phyloP scores from a whole-genome alignment of 1,139 yeast species.

The Candida smagusa region DNA sequence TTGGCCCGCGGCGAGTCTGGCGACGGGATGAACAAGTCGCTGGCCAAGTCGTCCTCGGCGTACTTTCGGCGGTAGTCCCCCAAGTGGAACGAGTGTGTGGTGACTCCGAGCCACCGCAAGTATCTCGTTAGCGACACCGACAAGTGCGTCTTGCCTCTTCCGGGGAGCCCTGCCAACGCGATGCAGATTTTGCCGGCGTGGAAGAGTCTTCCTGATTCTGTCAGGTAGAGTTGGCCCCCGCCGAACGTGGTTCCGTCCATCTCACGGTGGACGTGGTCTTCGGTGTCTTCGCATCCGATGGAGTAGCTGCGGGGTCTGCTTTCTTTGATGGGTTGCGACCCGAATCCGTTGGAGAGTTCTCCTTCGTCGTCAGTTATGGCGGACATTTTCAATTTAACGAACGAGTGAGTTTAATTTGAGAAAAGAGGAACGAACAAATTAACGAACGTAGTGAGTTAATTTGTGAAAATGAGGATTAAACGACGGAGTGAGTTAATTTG shows the following conservation, averaged over 20 bases:
- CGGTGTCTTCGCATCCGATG: slow-evolving; percentile 15
- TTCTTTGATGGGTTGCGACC: slow-evolving; percentile 31
- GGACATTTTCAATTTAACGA: slow-evolving; percentile 7
- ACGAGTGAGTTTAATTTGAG: too few relatives aligned
- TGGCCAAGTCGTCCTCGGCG: slow-evolving; percentile 53
- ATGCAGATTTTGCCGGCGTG: slow-evolving; percentile 95
- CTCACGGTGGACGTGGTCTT: slow-evolving; percentile 54
- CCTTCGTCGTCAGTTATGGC: slow-evolving; percentile 29
- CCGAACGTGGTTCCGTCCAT: slow-evolving; percentile 27
- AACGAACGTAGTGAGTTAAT: too few relatives aligned
- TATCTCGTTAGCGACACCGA: slow-evolving; percentile 90
- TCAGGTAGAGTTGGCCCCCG: slow-evolving; percentile 79
- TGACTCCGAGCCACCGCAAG: slow-evolving; percentile 92
- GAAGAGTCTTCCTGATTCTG: slow-evolving; percentile 84
- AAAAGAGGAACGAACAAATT: too few relatives aligned
- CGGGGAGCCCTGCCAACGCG: slow-evolving; percentile 90
- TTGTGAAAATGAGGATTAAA: too few relatives aligned
- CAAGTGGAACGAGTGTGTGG: slow-evolving; percentile 86
- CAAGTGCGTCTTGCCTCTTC: slow-evolving; percentile 91
- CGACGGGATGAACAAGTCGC: slow-evolving; percentile 65
- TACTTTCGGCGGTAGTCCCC: slow-evolving; percentile 84
- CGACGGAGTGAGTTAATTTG: too few relatives aligned
- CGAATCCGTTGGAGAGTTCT: slow-evolving; percentile 40
- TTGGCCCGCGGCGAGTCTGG: slow-evolving; percentile 56
- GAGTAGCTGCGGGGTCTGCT: slow-evolving; percentile 1